phyloP scores from a whole-genome alignment of 345 rosid genomes.

The Eucalyptus sp. region DNA sequence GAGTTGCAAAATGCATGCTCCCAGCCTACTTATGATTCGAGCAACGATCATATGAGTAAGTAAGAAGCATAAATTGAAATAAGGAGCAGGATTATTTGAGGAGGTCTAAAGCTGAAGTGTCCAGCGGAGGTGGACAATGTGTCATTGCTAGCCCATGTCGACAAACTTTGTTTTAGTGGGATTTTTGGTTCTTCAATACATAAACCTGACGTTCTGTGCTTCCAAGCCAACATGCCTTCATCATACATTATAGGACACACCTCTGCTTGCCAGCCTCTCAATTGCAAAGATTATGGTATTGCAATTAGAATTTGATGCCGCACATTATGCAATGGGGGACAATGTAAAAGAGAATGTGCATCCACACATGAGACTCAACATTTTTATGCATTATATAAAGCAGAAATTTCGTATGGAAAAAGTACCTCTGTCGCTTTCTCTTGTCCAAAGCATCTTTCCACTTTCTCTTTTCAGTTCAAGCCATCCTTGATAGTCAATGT shows the following conservation, averaged over 20 bases:
- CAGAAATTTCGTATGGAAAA: neutral
- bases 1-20: too few species aligned
- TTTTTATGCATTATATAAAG: neutral
- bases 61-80: too few species aligned
- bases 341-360: neutral
- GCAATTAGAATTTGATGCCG: neutral
- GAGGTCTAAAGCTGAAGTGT: too few species aligned
- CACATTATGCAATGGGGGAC: neutral
- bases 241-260: neutral
- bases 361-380: neutral
- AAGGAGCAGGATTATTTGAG: too few species aligned
- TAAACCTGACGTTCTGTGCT: neutral
- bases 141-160: neutral
- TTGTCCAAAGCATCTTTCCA: constrained; percentile 56
- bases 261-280: neutral
- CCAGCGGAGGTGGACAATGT: too few species aligned
- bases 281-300: neutral
- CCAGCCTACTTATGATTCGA: too few species aligned
- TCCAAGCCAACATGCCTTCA: neutral
- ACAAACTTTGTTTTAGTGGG: neutral
- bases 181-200: neutral
- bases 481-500: constrained; percentile 86
- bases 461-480: constrained; percentile 84
- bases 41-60: too few species aligned
- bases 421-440: constrained; percentile 76